Base-by-base conservation (phyloP, 1,139 yeast genomes). In the Zygoascus hellenicus region DNA sequence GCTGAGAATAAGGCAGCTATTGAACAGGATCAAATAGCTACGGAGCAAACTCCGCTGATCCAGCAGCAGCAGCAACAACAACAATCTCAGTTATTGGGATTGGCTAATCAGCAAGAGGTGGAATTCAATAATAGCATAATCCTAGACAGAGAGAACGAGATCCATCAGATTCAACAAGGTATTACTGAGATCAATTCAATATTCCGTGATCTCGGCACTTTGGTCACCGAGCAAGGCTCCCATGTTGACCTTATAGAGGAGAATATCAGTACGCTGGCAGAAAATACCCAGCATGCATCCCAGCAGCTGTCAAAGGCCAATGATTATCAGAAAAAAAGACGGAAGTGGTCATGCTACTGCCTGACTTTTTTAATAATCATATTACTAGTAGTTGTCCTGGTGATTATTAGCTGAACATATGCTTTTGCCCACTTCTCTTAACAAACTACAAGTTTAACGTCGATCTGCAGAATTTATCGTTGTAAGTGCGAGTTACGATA, bases 241-340 rank as follows among this genome's bases (percentile, higher is more conserved):
- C 90, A 85, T 55, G 74, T 89, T 26, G 95, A 87, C 60, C 78
- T 88, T 0, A 80, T 89, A 14, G 96, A 88, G 59, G 88, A 83
- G 51, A 88, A 88, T 62, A 72, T 89, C 44, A 67, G 80, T 26
- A 78, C 76, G 49, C 68, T 83, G 49, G 79, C 81, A n/a, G 75
- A 72, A 19, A 83, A 86, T 56, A 76, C 88, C 10, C 83, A 81
- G 49, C 76, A 75, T 51, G 96, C 96, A 0, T 75, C 79, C 32
- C 73, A 76, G 28, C 94, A 88, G 59, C 71, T 89, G 49, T 65
- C 64, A 9, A 80, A 79, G 58, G 96, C 96, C 2, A 78, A 87
- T 53, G 80, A 81, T 49, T 82, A 85, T 57, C 96, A 88, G 62
- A 74, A 75, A 54, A 66, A 71, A 48, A 79, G 80, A 56, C 76